phyloP scores from a whole-genome alignment of 805 yeast species.

The Danielia oregonensis region DNA sequence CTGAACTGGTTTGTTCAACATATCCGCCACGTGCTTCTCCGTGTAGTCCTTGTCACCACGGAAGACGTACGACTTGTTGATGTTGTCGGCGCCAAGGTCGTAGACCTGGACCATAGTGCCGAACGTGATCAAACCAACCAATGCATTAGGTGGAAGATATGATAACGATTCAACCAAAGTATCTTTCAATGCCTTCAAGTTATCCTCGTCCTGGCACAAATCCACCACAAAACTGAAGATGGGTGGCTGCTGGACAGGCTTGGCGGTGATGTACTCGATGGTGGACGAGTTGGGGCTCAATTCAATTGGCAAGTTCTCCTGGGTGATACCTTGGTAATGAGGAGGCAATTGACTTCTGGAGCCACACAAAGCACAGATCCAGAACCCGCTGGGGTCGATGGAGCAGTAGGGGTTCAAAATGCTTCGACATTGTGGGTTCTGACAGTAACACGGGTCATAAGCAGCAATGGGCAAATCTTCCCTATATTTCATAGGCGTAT shows the following conservation, averaged over 20 bases:
- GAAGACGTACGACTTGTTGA: slow-evolving; percentile 76
- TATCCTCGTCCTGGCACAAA: slow-evolving; percentile 85
- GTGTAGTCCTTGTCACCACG: slow-evolving; percentile 86
- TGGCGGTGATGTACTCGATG: slow-evolving; percentile 77
- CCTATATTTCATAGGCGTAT: slow-evolving; percentile 86
- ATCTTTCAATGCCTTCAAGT: slow-evolving; percentile 78
- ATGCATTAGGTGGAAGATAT: slow-evolving; percentile 83
- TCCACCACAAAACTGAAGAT: slow-evolving; percentile 83
- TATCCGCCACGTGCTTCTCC: slow-evolving; percentile 60
- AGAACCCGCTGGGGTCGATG: slow-evolving; percentile 71
- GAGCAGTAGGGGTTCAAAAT: slow-evolving; percentile 84
- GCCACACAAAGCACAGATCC: slow-evolving; percentile 85
- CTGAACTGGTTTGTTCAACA: slow-evolving; percentile 38
- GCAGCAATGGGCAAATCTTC: slow-evolving; percentile 73
- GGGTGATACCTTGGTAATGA: slow-evolving; percentile 73
- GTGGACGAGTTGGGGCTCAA: slow-evolving; percentile 66
- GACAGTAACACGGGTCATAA: slow-evolving; percentile 83
- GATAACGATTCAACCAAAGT: slow-evolving; percentile 71
- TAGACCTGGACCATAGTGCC: slow-evolving; percentile 91
- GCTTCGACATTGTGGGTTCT: slow-evolving; percentile 73
- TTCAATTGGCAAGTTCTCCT: slow-evolving; percentile 79
- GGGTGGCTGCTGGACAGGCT: slow-evolving; percentile 83
- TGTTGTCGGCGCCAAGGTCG: slow-evolving; percentile 62
- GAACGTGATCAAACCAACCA: slow-evolving; percentile 81
- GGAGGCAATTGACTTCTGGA: slow-evolving; percentile 77